Evolutionary conservation across 2,329 filamentous ascomycete genomes (phyloP).

Genomic region (Harringtonia aguacate): DNA sequence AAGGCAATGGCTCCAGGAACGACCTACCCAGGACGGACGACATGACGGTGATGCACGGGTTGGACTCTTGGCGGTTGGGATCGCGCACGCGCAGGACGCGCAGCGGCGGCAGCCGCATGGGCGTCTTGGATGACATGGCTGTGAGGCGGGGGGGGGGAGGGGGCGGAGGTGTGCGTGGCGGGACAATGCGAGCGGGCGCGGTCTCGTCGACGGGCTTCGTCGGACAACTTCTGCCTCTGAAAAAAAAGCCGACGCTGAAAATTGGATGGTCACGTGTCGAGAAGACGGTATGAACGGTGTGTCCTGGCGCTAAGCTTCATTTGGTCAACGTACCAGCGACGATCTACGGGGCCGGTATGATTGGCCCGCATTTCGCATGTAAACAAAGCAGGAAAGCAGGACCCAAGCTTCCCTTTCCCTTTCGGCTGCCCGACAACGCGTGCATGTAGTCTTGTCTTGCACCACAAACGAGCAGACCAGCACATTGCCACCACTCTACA

Average conservation of each 20-base stretch:
- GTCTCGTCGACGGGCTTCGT: too few species aligned
- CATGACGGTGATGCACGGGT: constrained; percentile 47
- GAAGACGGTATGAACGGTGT: background rate
- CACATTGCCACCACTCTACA: too few species aligned
- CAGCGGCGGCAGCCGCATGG: constrained; percentile 48
- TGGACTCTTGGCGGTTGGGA: constrained; percentile 36
- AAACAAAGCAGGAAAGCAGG: constrained; percentile 7
- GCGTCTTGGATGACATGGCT: constrained; percentile 35
- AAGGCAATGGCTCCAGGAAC: background rate
- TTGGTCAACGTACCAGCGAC: background rate
- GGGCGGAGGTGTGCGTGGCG: background rate
- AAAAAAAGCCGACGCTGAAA: too few species aligned
- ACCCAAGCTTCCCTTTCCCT: background rate
- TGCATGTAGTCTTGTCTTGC: too few species aligned
- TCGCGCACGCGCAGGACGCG: constrained; percentile 42
- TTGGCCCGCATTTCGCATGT: constrained; percentile 7
- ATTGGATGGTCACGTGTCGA: too few species aligned
- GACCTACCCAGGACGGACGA: constrained; percentile 42
- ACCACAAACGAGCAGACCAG: background rate
- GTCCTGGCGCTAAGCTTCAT: background rate
- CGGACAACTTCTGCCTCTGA: too few species aligned
- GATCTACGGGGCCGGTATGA: background rate
- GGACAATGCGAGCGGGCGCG: too few species aligned
- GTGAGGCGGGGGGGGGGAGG: too few species aligned
- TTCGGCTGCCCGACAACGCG: too few species aligned